Evolutionary conservation across 257 asterid species (phyloP).

Genomic region (Salvia miltiorrhiza): DNA sequence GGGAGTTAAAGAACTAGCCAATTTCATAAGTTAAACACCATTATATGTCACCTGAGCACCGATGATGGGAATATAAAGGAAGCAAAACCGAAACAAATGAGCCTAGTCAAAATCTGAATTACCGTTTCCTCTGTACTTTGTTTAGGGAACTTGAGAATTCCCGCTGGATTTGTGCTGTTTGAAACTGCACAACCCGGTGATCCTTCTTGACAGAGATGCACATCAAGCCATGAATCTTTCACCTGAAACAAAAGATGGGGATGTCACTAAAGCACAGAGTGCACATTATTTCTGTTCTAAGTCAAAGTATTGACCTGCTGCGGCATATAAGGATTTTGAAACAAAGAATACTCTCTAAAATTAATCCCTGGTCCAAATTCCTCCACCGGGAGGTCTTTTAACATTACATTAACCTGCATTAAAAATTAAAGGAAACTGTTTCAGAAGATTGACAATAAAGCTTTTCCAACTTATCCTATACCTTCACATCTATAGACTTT

Average conservation of each 20-base stretch:
- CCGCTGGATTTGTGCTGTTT: conserved; percentile 48
- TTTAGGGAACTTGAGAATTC: conserved; percentile 76
- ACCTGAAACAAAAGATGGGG: conserved; percentile 49
- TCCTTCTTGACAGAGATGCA: conserved; percentile 85
- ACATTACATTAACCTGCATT: conserved; percentile 74
- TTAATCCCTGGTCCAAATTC: conserved; percentile 77
- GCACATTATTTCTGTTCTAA: neutral
- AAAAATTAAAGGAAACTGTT: conserved; percentile 18
- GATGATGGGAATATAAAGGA: neutral
- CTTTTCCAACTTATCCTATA: conserved; percentile 6
- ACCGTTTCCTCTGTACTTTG: conserved; percentile 79
- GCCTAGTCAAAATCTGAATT: conserved; percentile 21
- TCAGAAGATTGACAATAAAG: conserved; percentile 9
- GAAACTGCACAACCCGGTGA: conserved; percentile 70
- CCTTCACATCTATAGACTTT: neutral
- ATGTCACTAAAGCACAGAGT: conserved; percentile 13
- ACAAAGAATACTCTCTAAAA: conserved; percentile 83
- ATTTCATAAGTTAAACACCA: neutral
- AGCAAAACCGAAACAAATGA: neutral
- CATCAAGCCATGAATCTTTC: conserved; percentile 90
- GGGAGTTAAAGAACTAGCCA: too few relatives aligned
- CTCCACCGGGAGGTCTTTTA: conserved; percentile 64
- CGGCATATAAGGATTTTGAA: conserved; percentile 76
- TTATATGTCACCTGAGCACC: neutral
- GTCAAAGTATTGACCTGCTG: conserved; percentile 47